Percentiles rank a stretch among this genome's conserved stretches.
These are phyloP conservation scores for Auricularia cornea DNA, from an alignment of 768 basidiomycete species.

Conservation along the genomic window DNA sequence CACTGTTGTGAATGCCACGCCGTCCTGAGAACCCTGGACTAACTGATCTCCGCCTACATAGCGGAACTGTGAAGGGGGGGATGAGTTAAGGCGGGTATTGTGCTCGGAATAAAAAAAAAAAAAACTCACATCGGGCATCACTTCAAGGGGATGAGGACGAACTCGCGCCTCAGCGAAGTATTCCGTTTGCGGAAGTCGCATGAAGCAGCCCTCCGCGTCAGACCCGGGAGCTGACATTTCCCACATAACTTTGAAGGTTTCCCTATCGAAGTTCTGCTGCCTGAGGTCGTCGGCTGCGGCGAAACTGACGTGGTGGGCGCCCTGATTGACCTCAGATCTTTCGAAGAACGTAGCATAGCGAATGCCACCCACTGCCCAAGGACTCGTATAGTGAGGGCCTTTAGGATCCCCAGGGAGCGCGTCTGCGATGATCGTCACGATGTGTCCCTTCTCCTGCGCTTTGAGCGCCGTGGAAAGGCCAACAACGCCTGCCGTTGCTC, in stretches of 20 bases:
- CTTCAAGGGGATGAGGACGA: constrained; percentile 27
- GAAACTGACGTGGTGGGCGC: constrained; percentile 69
- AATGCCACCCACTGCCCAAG: constrained; percentile 60
- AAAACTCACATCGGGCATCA: constrained; percentile 30
- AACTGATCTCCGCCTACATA: constrained; percentile 34
- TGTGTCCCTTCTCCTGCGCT: constrained; percentile 57
- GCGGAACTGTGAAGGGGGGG: constrained; percentile 20
- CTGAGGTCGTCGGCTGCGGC: constrained; percentile 37
- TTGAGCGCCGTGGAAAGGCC: constrained; percentile 70
- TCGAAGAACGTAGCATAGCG: not conserved
- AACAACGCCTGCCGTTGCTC: constrained; percentile 48
- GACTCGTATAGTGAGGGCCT: constrained; percentile 65
- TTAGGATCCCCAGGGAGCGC: constrained; percentile 64
- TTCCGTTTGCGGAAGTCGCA: constrained; percentile 55
- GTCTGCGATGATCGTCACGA: constrained; percentile 67
- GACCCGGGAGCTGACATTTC: constrained; percentile 47
- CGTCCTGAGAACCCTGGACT: constrained; percentile 34
- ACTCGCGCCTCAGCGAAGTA: constrained; percentile 38
- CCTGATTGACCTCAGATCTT: constrained; percentile 32
- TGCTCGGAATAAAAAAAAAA: not conserved
- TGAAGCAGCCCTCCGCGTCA: constrained; percentile 52
- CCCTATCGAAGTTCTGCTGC: constrained; percentile 58
- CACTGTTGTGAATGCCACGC: constrained; percentile 55
- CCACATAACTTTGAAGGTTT: constrained; percentile 74
- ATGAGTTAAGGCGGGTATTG: not conserved